A percentile compares a stretch with the other conserved stretches of the same genome.
Conservation (phyloP, 2,329 filamentous ascomycete species). For the Delphinella strobiligena region DNA sequence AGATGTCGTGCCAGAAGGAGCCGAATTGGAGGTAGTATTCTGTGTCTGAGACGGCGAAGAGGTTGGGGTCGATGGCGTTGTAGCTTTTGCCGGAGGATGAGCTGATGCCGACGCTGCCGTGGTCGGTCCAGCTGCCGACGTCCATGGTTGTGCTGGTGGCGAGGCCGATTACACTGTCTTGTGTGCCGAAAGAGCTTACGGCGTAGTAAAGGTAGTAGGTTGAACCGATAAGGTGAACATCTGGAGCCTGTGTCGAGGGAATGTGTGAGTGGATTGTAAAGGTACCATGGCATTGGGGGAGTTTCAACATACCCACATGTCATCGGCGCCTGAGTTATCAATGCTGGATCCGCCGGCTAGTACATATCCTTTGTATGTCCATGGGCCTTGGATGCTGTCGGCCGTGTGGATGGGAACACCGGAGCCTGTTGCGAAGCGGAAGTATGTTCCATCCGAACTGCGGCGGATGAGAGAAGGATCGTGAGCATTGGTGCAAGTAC, state of each 20-base stretch:
- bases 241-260: conserved; percentile 36
- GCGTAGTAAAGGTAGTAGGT: conserved; percentile 56
- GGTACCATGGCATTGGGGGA: too few relatives aligned
- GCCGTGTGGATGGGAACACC: conserved; percentile 39
- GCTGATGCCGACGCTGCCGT: conserved; percentile 43
- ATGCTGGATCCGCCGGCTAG: conserved; percentile 35
- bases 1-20: conserved; percentile 57
- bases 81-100: conserved; percentile 27
- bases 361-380: conserved; percentile 36
- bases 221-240: conserved; percentile 44
- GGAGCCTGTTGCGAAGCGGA: conserved; percentile 41
- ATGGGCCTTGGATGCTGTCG: conserved; percentile 36
- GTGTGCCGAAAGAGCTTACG: conserved; percentile 50
- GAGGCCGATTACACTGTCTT: conserved; percentile 50
- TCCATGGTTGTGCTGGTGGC: conserved; percentile 39
- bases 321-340: conserved; percentile 31
- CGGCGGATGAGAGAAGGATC: conserved; percentile 38
- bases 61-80: conserved; percentile 41
- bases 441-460: conserved; percentile 37
- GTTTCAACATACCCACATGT: conserved; percentile 35
- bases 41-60: conserved; percentile 10
- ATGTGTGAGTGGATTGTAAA: too few relatives aligned
- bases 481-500: conserved; percentile 32
- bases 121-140: conserved; percentile 48
- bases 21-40: conserved; percentile 36